Conservation (phyloP, 1,284 basidiomycete genomes). For the Leucoagaricus sp. region DNA sequence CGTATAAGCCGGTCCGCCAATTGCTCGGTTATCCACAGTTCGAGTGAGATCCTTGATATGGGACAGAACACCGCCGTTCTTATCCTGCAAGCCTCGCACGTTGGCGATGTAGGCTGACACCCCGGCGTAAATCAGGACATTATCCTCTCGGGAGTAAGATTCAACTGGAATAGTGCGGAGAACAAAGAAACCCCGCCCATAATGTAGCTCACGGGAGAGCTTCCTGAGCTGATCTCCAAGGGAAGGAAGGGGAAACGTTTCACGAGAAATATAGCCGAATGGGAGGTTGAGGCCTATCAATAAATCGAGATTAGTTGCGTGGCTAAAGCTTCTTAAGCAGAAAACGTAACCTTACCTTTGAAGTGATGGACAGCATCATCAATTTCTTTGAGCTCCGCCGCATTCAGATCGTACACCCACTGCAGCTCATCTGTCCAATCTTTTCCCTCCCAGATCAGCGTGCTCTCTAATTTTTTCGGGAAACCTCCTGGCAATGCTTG, state of each 20-base stretch:
- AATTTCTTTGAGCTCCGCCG: constrained; percentile 24
- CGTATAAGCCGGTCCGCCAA: constrained; percentile 42
- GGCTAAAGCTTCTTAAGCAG: background rate
- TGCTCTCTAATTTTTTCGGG: constrained; percentile 27
- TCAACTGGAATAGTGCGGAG: constrained; percentile 36
- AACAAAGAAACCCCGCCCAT: constrained; percentile 39
- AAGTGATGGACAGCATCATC: constrained; percentile 24
- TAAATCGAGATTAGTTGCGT: no score
- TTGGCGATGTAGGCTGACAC: constrained; percentile 39
- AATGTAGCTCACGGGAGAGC: constrained; percentile 32
- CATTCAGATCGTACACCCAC: constrained; percentile 27
- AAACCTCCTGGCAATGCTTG: constrained; percentile 30
- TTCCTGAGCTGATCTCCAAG: constrained; percentile 26
- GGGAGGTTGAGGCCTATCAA: constrained; percentile 23
- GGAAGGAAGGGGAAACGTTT: constrained; percentile 33
- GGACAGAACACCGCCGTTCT: constrained; percentile 35
- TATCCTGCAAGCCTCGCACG: constrained; percentile 38
- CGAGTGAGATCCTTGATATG: constrained; percentile 45
- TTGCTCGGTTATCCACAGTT: constrained; percentile 27
- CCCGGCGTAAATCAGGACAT: constrained; percentile 35
- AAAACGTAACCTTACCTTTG: background rate
- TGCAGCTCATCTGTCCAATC: constrained; percentile 31
- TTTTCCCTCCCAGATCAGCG: constrained; percentile 35
- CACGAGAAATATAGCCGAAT: constrained; percentile 25
- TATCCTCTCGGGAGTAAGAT: constrained; percentile 33